Evolutionary conservation across 352 stramenopile species (phyloP).

Genomic region (Phytopythium montanum): DNA sequence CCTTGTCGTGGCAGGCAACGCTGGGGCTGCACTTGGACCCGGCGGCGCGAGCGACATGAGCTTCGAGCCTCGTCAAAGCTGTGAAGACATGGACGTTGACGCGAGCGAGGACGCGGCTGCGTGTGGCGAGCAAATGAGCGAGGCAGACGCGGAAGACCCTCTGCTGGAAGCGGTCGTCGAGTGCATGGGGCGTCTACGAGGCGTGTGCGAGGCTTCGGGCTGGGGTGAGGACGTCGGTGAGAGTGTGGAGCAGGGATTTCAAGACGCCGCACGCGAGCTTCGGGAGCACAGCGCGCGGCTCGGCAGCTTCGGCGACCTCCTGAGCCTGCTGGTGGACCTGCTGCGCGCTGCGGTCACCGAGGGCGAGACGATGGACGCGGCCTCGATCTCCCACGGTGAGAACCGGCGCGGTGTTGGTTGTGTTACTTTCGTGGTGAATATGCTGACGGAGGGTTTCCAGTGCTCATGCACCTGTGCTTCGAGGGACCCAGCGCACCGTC

Average conservation of each 20-base stretch:
- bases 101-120: neutral
- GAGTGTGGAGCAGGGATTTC: conserved; percentile 1
- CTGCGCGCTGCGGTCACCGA: neutral
- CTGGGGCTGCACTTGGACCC: neutral
- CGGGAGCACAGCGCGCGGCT: neutral
- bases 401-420: no score
- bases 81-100: neutral
- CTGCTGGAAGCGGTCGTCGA: neutral
- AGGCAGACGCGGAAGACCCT: neutral
- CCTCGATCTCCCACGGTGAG: conserved; percentile 1
- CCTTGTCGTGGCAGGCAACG: neutral
- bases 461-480: conserved; percentile 1
- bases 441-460: neutral
- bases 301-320: neutral
- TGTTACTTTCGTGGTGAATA: neutral
- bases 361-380: neutral
- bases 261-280: neutral
- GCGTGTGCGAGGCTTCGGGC: neutral
- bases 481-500: neutral
- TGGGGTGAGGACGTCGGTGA: neutral
- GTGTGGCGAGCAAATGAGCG: neutral
- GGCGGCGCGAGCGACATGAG: neutral
- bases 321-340: neutral
- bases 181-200: neutral
- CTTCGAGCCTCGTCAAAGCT: neutral